Evolutionary conservation across 495 filamentous ascomycete genomes (phyloP), one percentile per base, ranked within the genome.

Genomic region (Zalerion maritima): DNA sequence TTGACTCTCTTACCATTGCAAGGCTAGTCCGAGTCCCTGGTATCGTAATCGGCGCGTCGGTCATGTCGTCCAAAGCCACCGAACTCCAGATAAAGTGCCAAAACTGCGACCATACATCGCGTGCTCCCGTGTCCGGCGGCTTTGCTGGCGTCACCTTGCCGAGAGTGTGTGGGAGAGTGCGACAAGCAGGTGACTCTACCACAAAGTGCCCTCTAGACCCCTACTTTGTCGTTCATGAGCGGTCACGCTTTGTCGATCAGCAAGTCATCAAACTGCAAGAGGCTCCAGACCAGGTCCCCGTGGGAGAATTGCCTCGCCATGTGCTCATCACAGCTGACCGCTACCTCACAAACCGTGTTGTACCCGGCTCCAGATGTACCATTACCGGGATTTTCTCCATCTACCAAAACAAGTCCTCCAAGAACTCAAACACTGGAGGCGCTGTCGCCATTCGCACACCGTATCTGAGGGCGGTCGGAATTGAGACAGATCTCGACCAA

Each of bases 181-280:
- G 67, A 19, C 49, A 63, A 8, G 57, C 61, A 5, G 67, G 69
- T 11, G 73, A 78, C 30, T 61, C 69, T 3, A 55, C 57, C 6
- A 60, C 71, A 13, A 70, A 75, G 36, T 99, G 91, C 45, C 86
- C 87, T 1, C 58, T 96, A 38, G 89, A 99, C 45, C 91, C 91
- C 4, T 99, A 94, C 47, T 86, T 87, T 36, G 78, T 99, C 18
- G 64, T 87, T 6, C 91, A 99, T 49, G 91, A 96, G 52, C 85
- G 80, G 45, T 91, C 80, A 36, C 73, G 78, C 37, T 99, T 99
- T 49, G 86, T 94, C 45, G 91, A 99, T 45, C 91, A 96, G 43
- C 91, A 99, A 47, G 81, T 96, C 25, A 75, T 99, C 42, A 99
- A 99, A 55, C 71, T 99, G 5, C 91, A 99, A 50, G 91, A 99